Conservation (phyloP, 1,284 basidiomycete genomes). For the Trichosporon coremiiforme region DNA sequence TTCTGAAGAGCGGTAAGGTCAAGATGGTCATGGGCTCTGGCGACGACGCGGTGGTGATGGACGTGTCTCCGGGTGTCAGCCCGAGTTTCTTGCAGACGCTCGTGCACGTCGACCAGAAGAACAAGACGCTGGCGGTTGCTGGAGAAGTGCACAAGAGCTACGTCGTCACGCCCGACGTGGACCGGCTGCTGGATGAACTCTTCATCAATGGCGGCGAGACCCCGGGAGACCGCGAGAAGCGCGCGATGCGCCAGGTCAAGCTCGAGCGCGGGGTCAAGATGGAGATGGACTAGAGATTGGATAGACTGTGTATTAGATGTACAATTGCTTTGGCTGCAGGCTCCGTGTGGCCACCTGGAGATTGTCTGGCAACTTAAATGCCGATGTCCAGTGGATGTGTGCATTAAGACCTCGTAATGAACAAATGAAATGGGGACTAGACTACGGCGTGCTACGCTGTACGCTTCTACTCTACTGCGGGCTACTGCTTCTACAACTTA, state of each 20-base stretch:
- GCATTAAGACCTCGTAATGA: too few species aligned
- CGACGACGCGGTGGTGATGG: conserved; percentile 77
- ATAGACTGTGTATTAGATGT: conserved; percentile 13
- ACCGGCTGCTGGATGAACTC: conserved; percentile 72
- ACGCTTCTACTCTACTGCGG: too few species aligned
- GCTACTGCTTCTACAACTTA: conserved; percentile 18
- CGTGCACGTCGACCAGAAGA: conserved; percentile 71
- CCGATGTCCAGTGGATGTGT: too few species aligned
- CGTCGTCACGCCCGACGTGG: conserved; percentile 80
- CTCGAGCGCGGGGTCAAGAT: conserved; percentile 64
- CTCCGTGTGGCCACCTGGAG: too few species aligned
- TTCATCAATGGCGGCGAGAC: conserved; percentile 57
- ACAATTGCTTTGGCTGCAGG: background rate
- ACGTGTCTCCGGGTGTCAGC: conserved; percentile 82
- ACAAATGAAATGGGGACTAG: too few species aligned
- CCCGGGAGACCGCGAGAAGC: conserved; percentile 55
- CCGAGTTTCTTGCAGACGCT: conserved; percentile 88
- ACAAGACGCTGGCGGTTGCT: conserved; percentile 64
- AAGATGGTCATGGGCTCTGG: conserved; percentile 80
- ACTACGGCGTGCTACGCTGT: too few species aligned
- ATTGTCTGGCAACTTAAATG: too few species aligned
- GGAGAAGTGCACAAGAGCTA: conserved; percentile 86
- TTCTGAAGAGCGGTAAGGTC: conserved; percentile 80
- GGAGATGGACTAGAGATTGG: conserved; percentile 53
- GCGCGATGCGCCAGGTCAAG: conserved; percentile 44